Evolutionary conservation across 352 stramenopile genomes (phyloP).

Genomic region (Phytophthora sp.): DNA sequence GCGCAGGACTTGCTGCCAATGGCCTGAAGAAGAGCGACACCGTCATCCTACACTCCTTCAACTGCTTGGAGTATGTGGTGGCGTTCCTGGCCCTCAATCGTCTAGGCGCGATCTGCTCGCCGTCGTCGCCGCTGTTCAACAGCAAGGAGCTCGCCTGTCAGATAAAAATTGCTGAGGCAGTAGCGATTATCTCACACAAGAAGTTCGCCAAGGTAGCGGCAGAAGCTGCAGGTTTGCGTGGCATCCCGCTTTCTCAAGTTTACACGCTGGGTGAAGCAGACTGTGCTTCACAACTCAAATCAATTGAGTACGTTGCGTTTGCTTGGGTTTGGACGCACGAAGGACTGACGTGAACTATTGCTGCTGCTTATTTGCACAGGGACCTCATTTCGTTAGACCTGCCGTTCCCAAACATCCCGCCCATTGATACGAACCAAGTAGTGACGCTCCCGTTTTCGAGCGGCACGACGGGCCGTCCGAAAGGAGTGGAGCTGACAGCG

Average conservation of each 20-base stretch:
- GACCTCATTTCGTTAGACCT: conserved; percentile 18
- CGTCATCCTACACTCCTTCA: conserved; percentile 56
- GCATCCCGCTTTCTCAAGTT: conserved; percentile 4
- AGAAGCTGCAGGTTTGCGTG: conserved; percentile 18
- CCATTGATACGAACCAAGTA: conserved; percentile 22
- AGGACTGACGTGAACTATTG: neutral
- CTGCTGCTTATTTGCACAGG: conserved; percentile 68
- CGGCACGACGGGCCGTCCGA: conserved; percentile 90
- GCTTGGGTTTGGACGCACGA: neutral
- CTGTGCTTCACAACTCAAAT: neutral
- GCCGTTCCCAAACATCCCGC: conserved; percentile 17
- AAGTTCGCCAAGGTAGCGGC: conserved; percentile 18
- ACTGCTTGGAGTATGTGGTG: conserved; percentile 61
- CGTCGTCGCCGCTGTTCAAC: conserved; percentile 47
- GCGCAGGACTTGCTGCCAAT: conserved; percentile 40
- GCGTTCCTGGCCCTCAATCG: conserved; percentile 49
- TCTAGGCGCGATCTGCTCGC: conserved; percentile 46
- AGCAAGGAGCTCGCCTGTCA: conserved; percentile 36
- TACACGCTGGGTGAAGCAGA: conserved; percentile 29
- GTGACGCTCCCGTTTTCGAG: conserved; percentile 89
- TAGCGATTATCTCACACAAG: conserved; percentile 35
- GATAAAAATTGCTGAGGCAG: conserved; percentile 22
- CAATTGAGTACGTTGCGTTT: conserved; percentile 31
- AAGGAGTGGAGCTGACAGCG: conserved; percentile 90
- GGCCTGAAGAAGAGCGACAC: conserved; percentile 52